phyloP scores from a whole-genome alignment of 495 filamentous ascomycete genomes.

The Acidiella bohemica region DNA sequence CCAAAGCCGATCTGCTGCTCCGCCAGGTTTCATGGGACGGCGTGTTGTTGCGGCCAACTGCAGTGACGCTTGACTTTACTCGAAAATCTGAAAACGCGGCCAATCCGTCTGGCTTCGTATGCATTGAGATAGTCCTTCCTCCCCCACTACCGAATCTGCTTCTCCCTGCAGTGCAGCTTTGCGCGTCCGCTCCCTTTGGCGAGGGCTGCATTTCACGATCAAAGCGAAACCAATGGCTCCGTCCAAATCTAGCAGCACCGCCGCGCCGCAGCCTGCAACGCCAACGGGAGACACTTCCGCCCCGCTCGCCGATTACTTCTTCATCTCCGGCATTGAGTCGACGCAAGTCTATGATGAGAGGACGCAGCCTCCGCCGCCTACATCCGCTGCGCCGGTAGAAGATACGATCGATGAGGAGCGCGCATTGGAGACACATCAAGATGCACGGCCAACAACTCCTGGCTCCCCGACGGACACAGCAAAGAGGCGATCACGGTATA shows the following conservation, averaged over 20 bases:
- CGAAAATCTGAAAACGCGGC: not conserved
- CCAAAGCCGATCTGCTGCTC: no score
- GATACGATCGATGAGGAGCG: slow-evolving; percentile 72
- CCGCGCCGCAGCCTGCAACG: slow-evolving; percentile 4
- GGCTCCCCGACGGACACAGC: slow-evolving; percentile 35
- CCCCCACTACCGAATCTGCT: slow-evolving; percentile 1
- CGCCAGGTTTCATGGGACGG: no score
- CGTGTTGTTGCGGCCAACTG: no score
- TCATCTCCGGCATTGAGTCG: slow-evolving; percentile 88
- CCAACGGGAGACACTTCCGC: slow-evolving; percentile 39
- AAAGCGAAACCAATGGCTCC: slow-evolving; percentile 10
- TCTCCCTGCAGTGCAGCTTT: slow-evolving; percentile 8
- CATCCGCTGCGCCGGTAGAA: slow-evolving; percentile 45
- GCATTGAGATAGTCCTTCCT: not conserved
- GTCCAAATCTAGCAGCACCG: slow-evolving; percentile 5
- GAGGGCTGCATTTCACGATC: no score
- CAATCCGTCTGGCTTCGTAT: no score
- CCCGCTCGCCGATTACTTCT: slow-evolving; percentile 96
- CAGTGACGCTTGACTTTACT: no score
- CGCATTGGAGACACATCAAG: slow-evolving; percentile 29
- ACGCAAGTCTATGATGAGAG: slow-evolving; percentile 42
- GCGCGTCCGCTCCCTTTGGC: slow-evolving; percentile 17
- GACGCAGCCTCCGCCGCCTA: slow-evolving; percentile 5
- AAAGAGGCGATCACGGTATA: slow-evolving; percentile 51
- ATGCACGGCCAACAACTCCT: slow-evolving; percentile 40